Evolutionary conservation across 371 early-diverging fungal species (phyloP).

Genomic region (Funneliformis caledonium): DNA sequence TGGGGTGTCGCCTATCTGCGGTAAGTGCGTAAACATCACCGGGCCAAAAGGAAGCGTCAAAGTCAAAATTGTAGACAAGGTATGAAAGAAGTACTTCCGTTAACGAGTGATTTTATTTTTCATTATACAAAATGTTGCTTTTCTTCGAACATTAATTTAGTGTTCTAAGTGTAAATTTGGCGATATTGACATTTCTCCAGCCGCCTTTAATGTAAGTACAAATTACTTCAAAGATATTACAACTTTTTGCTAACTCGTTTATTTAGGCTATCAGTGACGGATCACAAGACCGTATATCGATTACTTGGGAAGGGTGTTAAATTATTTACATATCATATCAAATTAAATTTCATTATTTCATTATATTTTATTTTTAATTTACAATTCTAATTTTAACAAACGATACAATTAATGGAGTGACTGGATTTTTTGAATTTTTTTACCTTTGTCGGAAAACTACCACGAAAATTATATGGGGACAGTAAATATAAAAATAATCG

Average conservation of each 20-base stretch:
- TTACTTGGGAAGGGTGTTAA: slow-evolving; percentile 27
- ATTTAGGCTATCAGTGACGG: slow-evolving; percentile 25
- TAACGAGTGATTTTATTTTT: not conserved
- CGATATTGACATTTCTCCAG: slow-evolving; percentile 26
- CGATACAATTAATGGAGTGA: no score
- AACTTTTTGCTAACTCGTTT: not conserved
- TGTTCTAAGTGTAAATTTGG: slow-evolving; percentile 28
- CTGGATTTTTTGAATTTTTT: no score
- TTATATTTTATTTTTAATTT: no score
- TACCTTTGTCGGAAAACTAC: no score
- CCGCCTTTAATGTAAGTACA: slow-evolving; percentile 44
- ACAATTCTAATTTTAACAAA: no score
- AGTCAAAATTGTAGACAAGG: slow-evolving; percentile 36
- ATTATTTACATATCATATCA: not conserved
- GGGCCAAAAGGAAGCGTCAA: slow-evolving; percentile 36
- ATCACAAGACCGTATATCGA: not conserved
- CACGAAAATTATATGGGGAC: no score
- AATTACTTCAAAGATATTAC: not conserved
- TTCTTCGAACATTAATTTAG: not conserved
- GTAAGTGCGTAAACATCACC: slow-evolving; percentile 29
- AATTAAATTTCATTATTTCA: no score
- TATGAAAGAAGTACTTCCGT: not conserved
- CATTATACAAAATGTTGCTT: not conserved
- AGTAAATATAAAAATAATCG: no score
- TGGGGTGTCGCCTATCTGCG: slow-evolving; percentile 22